Conservation (phyloP, 2,329 filamentous ascomycete species). For the Aspergillus pseudotamarii region DNA sequence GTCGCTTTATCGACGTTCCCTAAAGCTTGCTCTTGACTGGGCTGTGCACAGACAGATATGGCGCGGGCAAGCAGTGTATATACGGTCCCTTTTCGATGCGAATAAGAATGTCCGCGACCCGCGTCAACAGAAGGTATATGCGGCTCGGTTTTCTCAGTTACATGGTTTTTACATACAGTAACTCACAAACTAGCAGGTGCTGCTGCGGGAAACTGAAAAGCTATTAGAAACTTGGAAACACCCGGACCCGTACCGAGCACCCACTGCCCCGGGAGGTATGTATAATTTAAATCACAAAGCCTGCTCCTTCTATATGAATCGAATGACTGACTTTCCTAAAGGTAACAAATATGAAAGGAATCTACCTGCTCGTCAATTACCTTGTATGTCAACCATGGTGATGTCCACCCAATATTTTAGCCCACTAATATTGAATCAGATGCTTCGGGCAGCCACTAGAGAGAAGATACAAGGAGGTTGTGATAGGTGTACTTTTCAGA, state of each 20-base stretch:
- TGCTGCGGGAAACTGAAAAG: slow-evolving; percentile 86
- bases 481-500: background rate
- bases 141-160: slow-evolving; percentile 23
- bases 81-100: slow-evolving; percentile 90
- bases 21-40: slow-evolving; percentile 96
- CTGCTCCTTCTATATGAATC: background rate
- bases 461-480: background rate
- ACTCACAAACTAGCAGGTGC: slow-evolving; percentile 58
- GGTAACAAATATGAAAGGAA: slow-evolving; percentile 97
- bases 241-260: slow-evolving; percentile 86
- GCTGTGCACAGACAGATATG: slow-evolving; percentile 88
- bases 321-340: slow-evolving; percentile 42
- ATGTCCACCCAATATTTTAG: background rate
- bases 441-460: slow-evolving; percentile 13
- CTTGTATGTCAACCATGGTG: slow-evolving; percentile 64
- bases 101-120: slow-evolving; percentile 84
- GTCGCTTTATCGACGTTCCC: slow-evolving; percentile 82
- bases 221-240: slow-evolving; percentile 95
- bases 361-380: slow-evolving; percentile 74
- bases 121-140: slow-evolving; percentile 75
- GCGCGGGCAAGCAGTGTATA: slow-evolving; percentile 95
- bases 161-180: background rate
- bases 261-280: slow-evolving; percentile 90
- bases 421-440: slow-evolving; percentile 17
- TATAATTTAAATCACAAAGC: slow-evolving; percentile 5